Percentiles rank a stretch among this genome's conserved stretches.
Conservation (phyloP, 257 asterid species). For the Solanum lycopersicoides region DNA sequence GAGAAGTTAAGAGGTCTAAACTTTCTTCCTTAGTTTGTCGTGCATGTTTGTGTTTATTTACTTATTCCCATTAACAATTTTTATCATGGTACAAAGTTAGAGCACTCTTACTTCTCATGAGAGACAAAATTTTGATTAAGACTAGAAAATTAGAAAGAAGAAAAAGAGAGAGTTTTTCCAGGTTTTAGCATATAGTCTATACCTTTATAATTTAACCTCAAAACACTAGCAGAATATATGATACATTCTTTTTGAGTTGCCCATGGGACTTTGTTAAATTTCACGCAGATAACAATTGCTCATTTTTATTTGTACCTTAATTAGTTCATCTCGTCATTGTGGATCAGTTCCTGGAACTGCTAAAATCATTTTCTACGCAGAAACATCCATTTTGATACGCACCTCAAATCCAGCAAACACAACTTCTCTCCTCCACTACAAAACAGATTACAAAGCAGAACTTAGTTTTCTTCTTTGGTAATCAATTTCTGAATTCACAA, state of each 20-base stretch:
- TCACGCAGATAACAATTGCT: not conserved
- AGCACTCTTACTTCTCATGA: not conserved
- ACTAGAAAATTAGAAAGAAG: not conserved
- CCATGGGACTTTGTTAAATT: not conserved
- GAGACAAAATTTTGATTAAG: not conserved
- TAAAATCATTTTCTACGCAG: slow-evolving; percentile 90
- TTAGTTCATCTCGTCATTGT: slow-evolving; percentile 68
- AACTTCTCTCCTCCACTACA: slow-evolving; percentile 92
- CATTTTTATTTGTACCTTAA: slow-evolving; percentile 41
- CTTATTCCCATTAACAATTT: not conserved
- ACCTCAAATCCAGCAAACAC: slow-evolving; percentile 98
- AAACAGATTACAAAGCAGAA: not conserved
- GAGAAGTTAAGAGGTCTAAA: not conserved
- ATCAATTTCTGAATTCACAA: not conserved
- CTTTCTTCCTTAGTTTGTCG: not conserved
- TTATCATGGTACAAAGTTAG: not conserved
- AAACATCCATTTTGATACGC: slow-evolving; percentile 84
- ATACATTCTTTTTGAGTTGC: not conserved
- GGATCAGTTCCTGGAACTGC: slow-evolving; percentile 63
- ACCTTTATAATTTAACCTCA: not conserved
- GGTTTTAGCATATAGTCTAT: not conserved
- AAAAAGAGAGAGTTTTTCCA: not conserved
- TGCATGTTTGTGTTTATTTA: not conserved
- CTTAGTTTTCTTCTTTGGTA: not conserved
- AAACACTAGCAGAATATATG: not conserved